Base-by-base conservation (phyloP, 2,329 filamentous ascomycete species). In the Xylariaceae sp. region DNA sequence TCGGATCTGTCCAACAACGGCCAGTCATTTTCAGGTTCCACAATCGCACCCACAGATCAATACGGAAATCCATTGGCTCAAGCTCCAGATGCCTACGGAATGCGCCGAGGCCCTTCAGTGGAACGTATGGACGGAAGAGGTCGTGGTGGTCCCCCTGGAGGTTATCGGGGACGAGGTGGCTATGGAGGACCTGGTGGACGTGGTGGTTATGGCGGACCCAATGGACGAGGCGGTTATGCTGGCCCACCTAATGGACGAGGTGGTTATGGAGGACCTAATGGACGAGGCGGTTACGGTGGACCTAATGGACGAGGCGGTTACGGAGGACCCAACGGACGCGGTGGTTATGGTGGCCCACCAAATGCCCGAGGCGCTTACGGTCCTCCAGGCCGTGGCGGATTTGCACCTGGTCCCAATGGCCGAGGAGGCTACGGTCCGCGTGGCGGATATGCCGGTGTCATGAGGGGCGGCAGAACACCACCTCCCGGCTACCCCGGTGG, bases 41-140 rank as follows among this genome's bases (percentile, higher is more conserved):
- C 71, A 48, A 69, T 65, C 51, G 72, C 71, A 11, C 66, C 72
- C 11, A 74, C 75, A 11, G 88, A 91, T 64, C 84, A 85, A 62
- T 90, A 88, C 64, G 87, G 86, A 49, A 88, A 88, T 68, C 75
- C 77, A 8, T 73, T 81, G 47, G 72, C 74, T 44, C 75, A 70
- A n/a, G 66, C 74, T 0, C 70, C 71, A 4, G 79, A 79, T 66
- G 73, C 71, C 11, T 83, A 80, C 66, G 79, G 73, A 55, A 72
- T 76, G 70, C 78, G 76, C 60, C 74, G 75, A 65, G 77, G 75
- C 2, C 77, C 75, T 53, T 82, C 78, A 7, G 72, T 73, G 56
- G 81, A 79, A 58, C 78, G 75, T 48, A 76, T 77, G 73, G 80
- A 75, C 66, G 75, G 78, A 7, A 80, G 82, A 58, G 82, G 84